phyloP scores from a whole-genome alignment of 176 grass and related monocot species.

The Oryza punctata region DNA sequence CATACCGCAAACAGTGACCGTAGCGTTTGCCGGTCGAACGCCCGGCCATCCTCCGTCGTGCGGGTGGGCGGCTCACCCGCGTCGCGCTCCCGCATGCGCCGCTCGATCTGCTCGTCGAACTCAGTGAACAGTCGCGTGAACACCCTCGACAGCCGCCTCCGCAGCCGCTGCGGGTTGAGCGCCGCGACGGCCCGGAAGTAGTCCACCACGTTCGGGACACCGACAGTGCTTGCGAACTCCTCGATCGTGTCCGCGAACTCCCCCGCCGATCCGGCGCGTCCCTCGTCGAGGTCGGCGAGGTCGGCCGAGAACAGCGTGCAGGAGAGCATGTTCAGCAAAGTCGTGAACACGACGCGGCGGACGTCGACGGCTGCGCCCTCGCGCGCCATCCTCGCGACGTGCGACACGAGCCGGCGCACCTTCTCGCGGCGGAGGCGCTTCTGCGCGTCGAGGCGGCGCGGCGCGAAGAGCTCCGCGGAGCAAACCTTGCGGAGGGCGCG shows the following conservation, averaged over 20 bases:
- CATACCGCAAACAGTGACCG: no score
- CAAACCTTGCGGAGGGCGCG: conserved; percentile 38
- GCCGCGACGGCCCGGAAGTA: conserved; percentile 50
- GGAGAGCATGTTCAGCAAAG: conserved; percentile 40
- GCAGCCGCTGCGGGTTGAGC: conserved; percentile 51
- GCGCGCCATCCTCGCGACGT: neutral
- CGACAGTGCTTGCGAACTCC: conserved; percentile 16
- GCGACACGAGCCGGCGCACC: conserved; percentile 20
- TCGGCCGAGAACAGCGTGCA: conserved; percentile 51
- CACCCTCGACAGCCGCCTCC: neutral
- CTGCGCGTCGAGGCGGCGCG: conserved; percentile 32
- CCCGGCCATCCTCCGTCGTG: no score
- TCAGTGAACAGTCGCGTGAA: conserved; percentile 29
- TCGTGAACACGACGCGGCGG: conserved; percentile 34
- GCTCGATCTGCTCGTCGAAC: conserved; percentile 52
- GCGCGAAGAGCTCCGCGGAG: conserved; percentile 50
- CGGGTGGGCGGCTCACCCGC: neutral
- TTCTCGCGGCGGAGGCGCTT: conserved; percentile 19
- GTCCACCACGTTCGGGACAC: conserved; percentile 48
- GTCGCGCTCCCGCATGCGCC: neutral
- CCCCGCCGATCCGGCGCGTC: neutral
- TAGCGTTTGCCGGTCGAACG: no score
- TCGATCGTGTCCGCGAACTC: conserved; percentile 37
- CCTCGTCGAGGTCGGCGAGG: conserved; percentile 39
- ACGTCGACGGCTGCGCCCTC: conserved; percentile 18